These are phyloP conservation scores for Botrytis fabae DNA, from an alignment of 2,329 filamentous ascomycete species.

Conservation along the genomic window DNA sequence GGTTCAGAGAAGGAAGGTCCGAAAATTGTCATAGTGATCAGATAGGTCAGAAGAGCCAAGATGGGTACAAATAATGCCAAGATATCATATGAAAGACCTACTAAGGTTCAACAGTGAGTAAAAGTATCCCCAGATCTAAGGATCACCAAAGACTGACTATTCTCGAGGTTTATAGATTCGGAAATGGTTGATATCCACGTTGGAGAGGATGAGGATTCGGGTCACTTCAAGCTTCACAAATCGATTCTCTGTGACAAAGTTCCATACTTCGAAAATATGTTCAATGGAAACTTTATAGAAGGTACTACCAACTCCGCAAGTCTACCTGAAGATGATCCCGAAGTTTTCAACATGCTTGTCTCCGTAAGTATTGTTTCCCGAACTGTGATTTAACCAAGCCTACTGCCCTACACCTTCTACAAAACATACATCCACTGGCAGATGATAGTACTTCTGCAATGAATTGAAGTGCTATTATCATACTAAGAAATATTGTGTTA, in stretches of 20 bases:
- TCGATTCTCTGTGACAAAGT: constrained; percentile 23
- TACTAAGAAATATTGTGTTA: neutral
- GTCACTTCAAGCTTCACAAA: constrained; percentile 20
- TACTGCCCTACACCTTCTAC: neutral
- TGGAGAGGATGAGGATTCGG: constrained; percentile 9
- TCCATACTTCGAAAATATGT: constrained; percentile 29
- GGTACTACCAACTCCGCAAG: neutral
- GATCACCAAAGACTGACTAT: neutral
- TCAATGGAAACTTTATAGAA: constrained; percentile 22
- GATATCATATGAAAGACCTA: neutral
- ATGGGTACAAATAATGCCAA: neutral
- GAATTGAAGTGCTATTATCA: neutral
- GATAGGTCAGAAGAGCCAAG: neutral
- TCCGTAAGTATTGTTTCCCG: neutral
- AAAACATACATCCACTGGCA: neutral
- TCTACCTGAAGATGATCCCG: constrained; percentile 24
- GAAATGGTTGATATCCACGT: constrained; percentile 24
- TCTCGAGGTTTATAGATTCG: neutral
- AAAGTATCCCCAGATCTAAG: too few relatives aligned
- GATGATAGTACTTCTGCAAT: neutral
- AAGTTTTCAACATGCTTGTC: constrained; percentile 22
- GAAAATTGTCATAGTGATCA: neutral
- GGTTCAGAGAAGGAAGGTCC: neutral
- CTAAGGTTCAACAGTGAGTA: neutral
- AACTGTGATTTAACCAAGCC: too few relatives aligned